Evolutionary conservation across 805 yeast species (phyloP).

Genomic region (Lipomyces sp.): DNA sequence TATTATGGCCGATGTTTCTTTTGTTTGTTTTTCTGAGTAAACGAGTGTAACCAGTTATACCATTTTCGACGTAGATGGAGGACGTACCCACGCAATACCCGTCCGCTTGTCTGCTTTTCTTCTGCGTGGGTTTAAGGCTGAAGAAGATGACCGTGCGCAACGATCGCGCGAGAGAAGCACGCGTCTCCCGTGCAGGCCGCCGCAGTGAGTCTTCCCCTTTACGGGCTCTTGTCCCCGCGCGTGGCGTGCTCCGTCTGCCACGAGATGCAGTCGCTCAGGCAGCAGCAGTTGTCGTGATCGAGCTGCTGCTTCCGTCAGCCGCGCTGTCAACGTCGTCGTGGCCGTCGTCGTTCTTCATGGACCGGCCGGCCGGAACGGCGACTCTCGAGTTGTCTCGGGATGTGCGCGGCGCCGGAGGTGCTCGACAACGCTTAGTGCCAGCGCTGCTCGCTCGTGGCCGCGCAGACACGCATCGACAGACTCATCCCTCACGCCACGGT

Average conservation of each 20-base stretch:
- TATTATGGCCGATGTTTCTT: too few relatives aligned
- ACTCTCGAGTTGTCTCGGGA: slow-evolving; percentile 40
- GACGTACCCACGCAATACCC: too few relatives aligned
- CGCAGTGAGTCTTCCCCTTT: slow-evolving; percentile 83
- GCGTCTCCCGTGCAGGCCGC: too few relatives aligned
- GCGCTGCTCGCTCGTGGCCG: slow-evolving; percentile 67
- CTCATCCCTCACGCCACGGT: slow-evolving; percentile 13
- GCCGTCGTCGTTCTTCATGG: background rate
- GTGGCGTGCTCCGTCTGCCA: slow-evolving; percentile 90
- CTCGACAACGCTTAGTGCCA: slow-evolving; percentile 94
- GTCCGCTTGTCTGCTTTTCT: too few relatives aligned
- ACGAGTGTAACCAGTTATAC: too few relatives aligned
- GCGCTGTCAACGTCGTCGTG: slow-evolving; percentile 5
- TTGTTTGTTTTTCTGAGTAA: too few relatives aligned
- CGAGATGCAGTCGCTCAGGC: slow-evolving; percentile 88
- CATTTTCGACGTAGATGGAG: too few relatives aligned
- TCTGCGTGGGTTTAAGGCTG: too few relatives aligned
- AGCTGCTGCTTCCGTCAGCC: slow-evolving; percentile 32
- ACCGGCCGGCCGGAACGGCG: slow-evolving; percentile 7
- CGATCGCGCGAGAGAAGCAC: too few relatives aligned
- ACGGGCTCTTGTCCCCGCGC: slow-evolving; percentile 82
- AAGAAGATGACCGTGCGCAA: too few relatives aligned
- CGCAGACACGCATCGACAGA: slow-evolving; percentile 34
- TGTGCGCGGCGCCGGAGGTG: slow-evolving; percentile 75
- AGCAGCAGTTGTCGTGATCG: slow-evolving; percentile 55